Evolutionary conservation across 1,284 basidiomycete genomes (phyloP).

Genomic region (Laetiporus sulphureus): DNA sequence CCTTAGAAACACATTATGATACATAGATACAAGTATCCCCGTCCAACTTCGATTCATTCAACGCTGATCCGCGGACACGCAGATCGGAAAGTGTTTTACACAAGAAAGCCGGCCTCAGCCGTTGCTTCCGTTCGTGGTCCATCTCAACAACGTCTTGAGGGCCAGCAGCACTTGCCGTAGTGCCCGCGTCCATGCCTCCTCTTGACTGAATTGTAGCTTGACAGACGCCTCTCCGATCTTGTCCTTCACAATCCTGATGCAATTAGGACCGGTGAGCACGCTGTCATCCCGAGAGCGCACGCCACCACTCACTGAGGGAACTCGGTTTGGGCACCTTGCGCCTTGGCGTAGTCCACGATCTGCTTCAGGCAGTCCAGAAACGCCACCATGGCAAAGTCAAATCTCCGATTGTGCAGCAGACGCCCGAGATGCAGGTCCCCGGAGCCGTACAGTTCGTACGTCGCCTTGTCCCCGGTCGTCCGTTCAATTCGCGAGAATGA

Average conservation of each 20-base stretch:
- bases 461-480: constrained; percentile 73
- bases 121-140: constrained; percentile 73
- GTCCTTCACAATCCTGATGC: constrained; percentile 79
- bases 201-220: constrained; percentile 89
- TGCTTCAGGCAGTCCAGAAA: constrained; percentile 94
- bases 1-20: too few relatives aligned
- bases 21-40: too few relatives aligned
- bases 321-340: constrained; percentile 67
- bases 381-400: constrained; percentile 94
- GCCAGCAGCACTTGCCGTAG: constrained; percentile 87
- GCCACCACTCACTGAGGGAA: constrained; percentile 72
- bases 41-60: too few relatives aligned
- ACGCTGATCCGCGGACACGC: too few relatives aligned
- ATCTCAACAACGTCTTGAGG: constrained; percentile 80
- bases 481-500: constrained; percentile 90
- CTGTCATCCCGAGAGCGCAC: constrained; percentile 6
- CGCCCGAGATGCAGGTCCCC: constrained; percentile 86
- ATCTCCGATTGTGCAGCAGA: constrained; percentile 88
- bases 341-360: constrained; percentile 77
- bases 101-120: constrained; percentile 34
- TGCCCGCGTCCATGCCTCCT: constrained; percentile 94
- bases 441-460: constrained; percentile 86
- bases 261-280: constrained; percentile 4
- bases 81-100: too few relatives aligned
- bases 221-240: constrained; percentile 95